Evolutionary conservation across 164 flowering plant species (phyloP), one percentile per base, ranked within the genome.

Genomic region (Cinnamomum micranthum): DNA sequence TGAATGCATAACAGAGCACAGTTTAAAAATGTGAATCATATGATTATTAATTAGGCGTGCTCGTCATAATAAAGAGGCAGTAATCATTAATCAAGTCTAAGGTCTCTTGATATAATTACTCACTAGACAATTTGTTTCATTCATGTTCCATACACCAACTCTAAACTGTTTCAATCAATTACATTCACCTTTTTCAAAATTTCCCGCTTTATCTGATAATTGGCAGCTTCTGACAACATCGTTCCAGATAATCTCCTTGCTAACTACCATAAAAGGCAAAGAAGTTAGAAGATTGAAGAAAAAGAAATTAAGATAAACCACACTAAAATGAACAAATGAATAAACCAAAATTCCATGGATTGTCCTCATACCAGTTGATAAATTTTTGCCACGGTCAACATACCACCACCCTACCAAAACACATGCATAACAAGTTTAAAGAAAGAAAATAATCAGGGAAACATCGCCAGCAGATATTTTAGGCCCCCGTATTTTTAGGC

Each of bases 201-300:
- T 81, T 89, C 90, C 70, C 82, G 90, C 80, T 81, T 92, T 50
- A 91, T 84, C 84, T 88, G 93, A 81, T 84, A 92, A 78, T 89
- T 94, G 79, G 98, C 98, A 78, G 92, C 95, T 84, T 94, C 93
- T 74, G 85, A 27, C 28, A 92, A 76, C 80, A 93, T 69, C 85
- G 88, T 92, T 66, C 94, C 91, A 60, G 95, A 83, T 80, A 94
- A 80, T 80, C 76, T 88, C 79, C 84, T 84, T 64, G 88, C 87
- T 71, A 94, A 68, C 98, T 93, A 82, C 81, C 79, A 80, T 22
- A 71, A 73, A 75, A 68, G 60, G 55, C 35, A 79, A 33, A 75
- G 20, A 64, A 58, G 59, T 33, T 75, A 60, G 75, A 22, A 72
- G 25, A 60, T 70, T 22, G 25, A 73, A 27, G 69, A 31, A 66